A percentile compares a stretch with the other conserved stretches of the same genome.
Evolutionary conservation across 805 yeast species (phyloP).

Genomic region (Candida sakaeoensis): DNA sequence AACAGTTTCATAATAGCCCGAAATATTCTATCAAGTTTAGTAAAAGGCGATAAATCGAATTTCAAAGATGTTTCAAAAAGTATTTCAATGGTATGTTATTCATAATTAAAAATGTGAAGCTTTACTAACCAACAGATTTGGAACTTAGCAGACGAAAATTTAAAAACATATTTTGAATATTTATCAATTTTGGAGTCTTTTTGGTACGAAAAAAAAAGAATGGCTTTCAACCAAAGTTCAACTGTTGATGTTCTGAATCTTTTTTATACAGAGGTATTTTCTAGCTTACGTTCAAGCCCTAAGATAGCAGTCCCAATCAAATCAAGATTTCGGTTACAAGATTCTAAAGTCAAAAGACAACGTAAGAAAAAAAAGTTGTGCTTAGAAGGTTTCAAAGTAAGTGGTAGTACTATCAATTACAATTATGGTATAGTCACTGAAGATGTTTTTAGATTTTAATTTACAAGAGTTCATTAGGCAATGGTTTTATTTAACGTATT

Average conservation of each 20-base stretch:
- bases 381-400: neutral
- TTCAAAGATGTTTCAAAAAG: conserved; percentile 1
- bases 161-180: conserved; percentile 3
- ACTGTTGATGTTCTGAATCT: neutral
- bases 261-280: neutral
- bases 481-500: no score
- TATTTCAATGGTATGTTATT: conserved; percentile 3
- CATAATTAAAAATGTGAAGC: neutral
- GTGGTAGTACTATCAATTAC: conserved; percentile 1
- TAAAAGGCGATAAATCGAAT: neutral
- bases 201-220: conserved; percentile 1
- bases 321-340: neutral
- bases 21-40: neutral
- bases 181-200: conserved; percentile 1
- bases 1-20: conserved; percentile 4
- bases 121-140: neutral
- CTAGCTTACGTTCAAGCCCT: neutral
- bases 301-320: neutral
- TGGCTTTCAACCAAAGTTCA: neutral
- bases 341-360: neutral
- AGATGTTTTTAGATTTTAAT: conserved; percentile 2
- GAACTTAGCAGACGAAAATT: neutral
- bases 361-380: neutral
- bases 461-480: no score
- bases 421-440: conserved; percentile 5